Evolutionary conservation across 78 protist species (phyloP).

Genomic region (Speleostelium caveatum): DNA sequence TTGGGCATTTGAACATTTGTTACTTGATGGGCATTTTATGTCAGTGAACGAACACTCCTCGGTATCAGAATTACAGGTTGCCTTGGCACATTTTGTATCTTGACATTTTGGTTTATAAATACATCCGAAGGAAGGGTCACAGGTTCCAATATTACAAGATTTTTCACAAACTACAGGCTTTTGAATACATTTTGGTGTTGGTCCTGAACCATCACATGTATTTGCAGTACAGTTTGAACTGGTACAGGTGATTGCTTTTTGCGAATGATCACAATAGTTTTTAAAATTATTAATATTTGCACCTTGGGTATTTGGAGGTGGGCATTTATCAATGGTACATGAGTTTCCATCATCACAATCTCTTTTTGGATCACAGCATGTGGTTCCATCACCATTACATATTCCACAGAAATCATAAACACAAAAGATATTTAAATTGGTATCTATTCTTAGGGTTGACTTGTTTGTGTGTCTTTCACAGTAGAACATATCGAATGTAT

Average conservation of each 20-base stretch:
- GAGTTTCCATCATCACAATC: conserved; percentile 43
- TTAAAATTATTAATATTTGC: neutral
- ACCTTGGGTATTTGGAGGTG: neutral
- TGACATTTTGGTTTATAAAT: neutral
- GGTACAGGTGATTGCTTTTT: neutral
- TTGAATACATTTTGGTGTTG: conserved; percentile 8
- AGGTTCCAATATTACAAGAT: neutral
- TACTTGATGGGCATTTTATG: neutral
- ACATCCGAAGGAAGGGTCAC: neutral
- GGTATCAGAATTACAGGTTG: too few species aligned
- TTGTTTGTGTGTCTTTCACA: conserved; percentile 73
- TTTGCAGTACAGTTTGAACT: neutral
- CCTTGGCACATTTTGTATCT: neutral
- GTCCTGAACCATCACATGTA: conserved; percentile 46
- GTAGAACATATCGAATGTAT: conserved; percentile 60
- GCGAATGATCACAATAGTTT: conserved; percentile 3
- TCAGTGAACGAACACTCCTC: neutral
- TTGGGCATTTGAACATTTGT: neutral
- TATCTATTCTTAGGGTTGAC: conserved; percentile 45
- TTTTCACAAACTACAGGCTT: neutral
- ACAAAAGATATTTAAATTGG: conserved; percentile 44
- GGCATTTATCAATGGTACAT: conserved; percentile 46
- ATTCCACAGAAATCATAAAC: conserved; percentile 51
- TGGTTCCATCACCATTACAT: conserved; percentile 51
- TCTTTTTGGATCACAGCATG: neutral